Base-by-base conservation (phyloP, 2,329 filamentous ascomycete species). In the Apiospora rasikravindrae region DNA sequence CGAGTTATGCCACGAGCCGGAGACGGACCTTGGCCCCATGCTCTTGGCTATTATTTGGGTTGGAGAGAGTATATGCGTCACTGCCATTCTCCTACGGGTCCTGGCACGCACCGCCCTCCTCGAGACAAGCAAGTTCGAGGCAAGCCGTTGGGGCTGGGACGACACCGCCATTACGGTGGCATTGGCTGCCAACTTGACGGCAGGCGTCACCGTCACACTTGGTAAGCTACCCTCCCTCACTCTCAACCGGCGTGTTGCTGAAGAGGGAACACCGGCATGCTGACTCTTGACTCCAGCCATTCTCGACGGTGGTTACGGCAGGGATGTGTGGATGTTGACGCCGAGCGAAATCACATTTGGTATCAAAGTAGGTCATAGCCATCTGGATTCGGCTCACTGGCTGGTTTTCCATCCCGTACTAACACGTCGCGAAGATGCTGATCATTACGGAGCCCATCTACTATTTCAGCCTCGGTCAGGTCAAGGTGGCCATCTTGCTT, bases 401-500 rank as follows among this genome's bases (percentile, higher is more conserved):
- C 26, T 8, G 4, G 2, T 16, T 57, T 33, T 19, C 4, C 22
- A 2, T 24, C 1, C 8, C 4, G 47, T 51, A 13, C 47, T 51
- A 11, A 37, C 40, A 19, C 53, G 22, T 22, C 1, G 6, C 16
- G 6, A 61, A 72, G 71, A 26, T 16, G 24, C 22, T 70, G 19
- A 44, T 72, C 24, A 47, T 44, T 3, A 33, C 61, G 19, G 64
- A 44, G 22, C 71, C 67, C 1, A 8, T 72, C 42, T 72, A 72
- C 42, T 22, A 70, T 11, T 66, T 70, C 71, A 72, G 71, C 42
- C 42, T 67, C 1, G 67, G 71, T 24, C 10, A 22, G 5, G 67
- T 72, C n/a, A 72, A 72, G 26, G 42, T 72, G 37, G 22, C 71
- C 7, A 67, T 72, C 2, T 44, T 70, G 51, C 49, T 72, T n/a